Evolutionary conservation across 441 rosid genomes (phyloP), one percentile per base, ranked within the genome.

Genomic region (Croton setiger): DNA sequence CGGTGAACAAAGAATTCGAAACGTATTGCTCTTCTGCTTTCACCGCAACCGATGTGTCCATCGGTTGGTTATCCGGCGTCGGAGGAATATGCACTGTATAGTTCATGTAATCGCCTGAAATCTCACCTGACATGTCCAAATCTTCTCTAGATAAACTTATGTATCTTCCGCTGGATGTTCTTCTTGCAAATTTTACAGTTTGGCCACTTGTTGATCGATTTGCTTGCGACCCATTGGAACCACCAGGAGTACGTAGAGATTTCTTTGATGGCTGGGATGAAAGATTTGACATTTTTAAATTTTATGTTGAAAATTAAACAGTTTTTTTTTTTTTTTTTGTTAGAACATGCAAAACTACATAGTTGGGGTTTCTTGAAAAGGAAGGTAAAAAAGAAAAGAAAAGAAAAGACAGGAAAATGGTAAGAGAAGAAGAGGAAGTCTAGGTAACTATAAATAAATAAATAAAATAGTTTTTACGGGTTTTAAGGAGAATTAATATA

Each of bases 1-100:
- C 97, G 0, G 96, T 88, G 68, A 90, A 90, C 7, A 90, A 79
- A 49, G 98, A 90, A 75, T 90, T 92, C 0, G 98, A 87, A 37
- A 92, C 96, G 37, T 93, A 87, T 68, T 93, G 98, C 58, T 93
- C 97, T 77, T 93, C 97, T 0, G 94, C 96, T 79, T 88, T 92
- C 44, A 79, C 82, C 1, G 95, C 91, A 17, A 84, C 82, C 0
- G 88, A 81, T 0, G 82, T 76, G 49, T 87, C 95, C 95, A 89
- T 91, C 0, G 97, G 98, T 61, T 93, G 97, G 63, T 93, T 93
- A 61, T 93, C 98, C 0, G 98, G 98, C 1, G 98, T 93, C 0
- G 95, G 86, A 5, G 98, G 98, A 60, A 93, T 91, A 67, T 91
- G 97, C 8, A 93, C 98, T 0, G 95, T 91, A 75, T 93, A 91